Base-by-base conservation (phyloP, 306 rosid genomes). In the Begonia masoniana region DNA sequence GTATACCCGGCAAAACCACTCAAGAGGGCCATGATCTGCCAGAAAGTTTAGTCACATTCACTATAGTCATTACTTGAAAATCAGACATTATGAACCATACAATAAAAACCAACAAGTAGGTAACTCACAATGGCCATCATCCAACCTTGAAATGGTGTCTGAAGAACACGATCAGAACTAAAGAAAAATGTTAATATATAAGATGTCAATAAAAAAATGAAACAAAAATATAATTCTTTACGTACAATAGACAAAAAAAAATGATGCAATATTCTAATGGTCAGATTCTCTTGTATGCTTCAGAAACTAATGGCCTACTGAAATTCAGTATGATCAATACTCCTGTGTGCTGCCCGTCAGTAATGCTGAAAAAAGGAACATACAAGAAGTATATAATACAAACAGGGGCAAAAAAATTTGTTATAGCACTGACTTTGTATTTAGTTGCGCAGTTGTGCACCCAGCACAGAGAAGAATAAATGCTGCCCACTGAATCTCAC, bases 1-100 rank as follows among this genome's bases (percentile, higher is more conserved):
- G 61, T 89, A 89, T 39, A 89, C 97, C 97, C 94, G 0, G 97
- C 96, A 75, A 85, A 85, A 74, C 97, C 97, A 73, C 97, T 89
- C 65, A 85, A 71, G 58, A 89, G 94, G 46, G 97, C 95, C 97
- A 89, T 85, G 65, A 78, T 76, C 97, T 89, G 74, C 43, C 74
- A 66, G 54, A 49, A 55, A 56, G 68, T 55, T 13, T 47, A 13
- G 58, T 60, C 69, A 41, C 62, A 26, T 47, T 54, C 24, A 45
- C 51, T 39, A 73, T 57, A 50, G 69, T 43, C 7, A 43, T 35
- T 10, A 58, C 54, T 48, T 26, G 36, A 39, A 19, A 46, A 9
- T 15, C 16, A 49, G 12, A 49, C 15, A 24, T 52, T 26, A 41
- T 5, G 13, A 21, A 39, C 12, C 12, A 14, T 35, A 49, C 15